Base-by-base conservation (phyloP, 257 asterid species). In the Solanum dulcamara region DNA sequence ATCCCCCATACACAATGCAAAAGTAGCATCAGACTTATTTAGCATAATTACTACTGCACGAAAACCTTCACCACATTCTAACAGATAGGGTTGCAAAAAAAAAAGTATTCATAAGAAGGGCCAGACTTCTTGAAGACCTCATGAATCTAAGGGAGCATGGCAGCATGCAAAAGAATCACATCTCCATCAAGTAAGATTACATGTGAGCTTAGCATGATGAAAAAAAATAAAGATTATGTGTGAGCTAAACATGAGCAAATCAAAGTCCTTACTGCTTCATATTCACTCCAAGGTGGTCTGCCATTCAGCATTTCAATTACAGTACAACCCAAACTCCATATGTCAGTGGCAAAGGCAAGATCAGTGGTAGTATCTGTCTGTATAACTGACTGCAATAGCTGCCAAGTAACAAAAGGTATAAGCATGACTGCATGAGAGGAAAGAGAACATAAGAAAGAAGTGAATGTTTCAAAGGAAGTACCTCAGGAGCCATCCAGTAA, bases 401-500 rank as follows among this genome's bases (percentile, higher is more conserved):
- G 94, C 88, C 62, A 89, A 17, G 44, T 60, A 84, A 83, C 42
- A 50, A 85, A 50, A 53, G 80, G 67, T 86, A 85, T 92, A 50
- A 85, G 89, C 80, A 81, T 71, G 79, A 37, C 10, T 4, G 79
- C 13, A 70, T 22, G 24, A 28, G 24, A 67, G 81, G 42, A 2
- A 81, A 33, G 74, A 83, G 26, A 38, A 86, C 67, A 55, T 86
- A 42, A 37, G 14, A 24, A 79, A 48, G 75, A 70, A 46, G 26
- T 83, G 72, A 35, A 80, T 87, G 55, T 85, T 53, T 70, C 71
- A 70, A 66, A 18, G 37, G 40, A 83, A 72, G 57, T 88, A 94
- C 98, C 98, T 95, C 98, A 38, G 98, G 98, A 85, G 98, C 98
- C 92, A 95, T 85, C 98, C 98, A 95, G 86, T 94, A 91, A 35